phyloP scores from a whole-genome alignment of 2,329 filamentous ascomycete species.

The Penicillium glabrum region DNA sequence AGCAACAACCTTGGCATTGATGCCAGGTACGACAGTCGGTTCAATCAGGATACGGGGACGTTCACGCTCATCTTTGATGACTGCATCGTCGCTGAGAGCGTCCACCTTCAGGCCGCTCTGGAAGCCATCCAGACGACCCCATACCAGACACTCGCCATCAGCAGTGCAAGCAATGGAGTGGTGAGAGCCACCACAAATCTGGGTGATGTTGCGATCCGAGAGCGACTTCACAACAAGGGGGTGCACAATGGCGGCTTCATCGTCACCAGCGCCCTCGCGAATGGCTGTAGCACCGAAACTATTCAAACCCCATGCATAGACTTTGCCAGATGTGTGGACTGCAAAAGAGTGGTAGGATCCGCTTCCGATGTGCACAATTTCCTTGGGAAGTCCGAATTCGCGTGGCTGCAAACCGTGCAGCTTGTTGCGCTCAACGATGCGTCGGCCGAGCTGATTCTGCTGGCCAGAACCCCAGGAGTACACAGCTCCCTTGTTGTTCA shows the following conservation, averaged over 20 bases:
- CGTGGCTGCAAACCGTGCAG: constrained; percentile 56
- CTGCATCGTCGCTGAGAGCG: constrained; percentile 56
- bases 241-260: constrained; percentile 70
- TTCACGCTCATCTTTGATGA: constrained; percentile 64
- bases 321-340: constrained; percentile 64
- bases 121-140: constrained; percentile 61
- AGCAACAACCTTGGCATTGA: constrained; percentile 59
- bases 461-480: constrained; percentile 67
- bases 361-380: constrained; percentile 62
- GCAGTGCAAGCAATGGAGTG: constrained; percentile 65
- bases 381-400: constrained; percentile 58
- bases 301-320: constrained; percentile 84
- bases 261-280: constrained; percentile 61
- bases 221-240: constrained; percentile 68
- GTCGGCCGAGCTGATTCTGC: constrained; percentile 68
- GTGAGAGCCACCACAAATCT: constrained; percentile 71
- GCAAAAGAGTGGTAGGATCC: constrained; percentile 83
- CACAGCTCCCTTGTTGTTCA: constrained; percentile 59
- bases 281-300: constrained; percentile 80
- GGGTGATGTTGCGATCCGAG: constrained; percentile 60
- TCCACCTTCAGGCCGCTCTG: constrained; percentile 62
- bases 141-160: constrained; percentile 57
- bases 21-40: constrained; percentile 62
- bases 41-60: constrained; percentile 70
- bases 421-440: constrained; percentile 60